Percentiles rank a stretch among this genome's conserved stretches.
These are phyloP conservation scores for Tremella mesenterica DNA, from an alignment of 768 basidiomycete genomes.

Conservation along the genomic window DNA sequence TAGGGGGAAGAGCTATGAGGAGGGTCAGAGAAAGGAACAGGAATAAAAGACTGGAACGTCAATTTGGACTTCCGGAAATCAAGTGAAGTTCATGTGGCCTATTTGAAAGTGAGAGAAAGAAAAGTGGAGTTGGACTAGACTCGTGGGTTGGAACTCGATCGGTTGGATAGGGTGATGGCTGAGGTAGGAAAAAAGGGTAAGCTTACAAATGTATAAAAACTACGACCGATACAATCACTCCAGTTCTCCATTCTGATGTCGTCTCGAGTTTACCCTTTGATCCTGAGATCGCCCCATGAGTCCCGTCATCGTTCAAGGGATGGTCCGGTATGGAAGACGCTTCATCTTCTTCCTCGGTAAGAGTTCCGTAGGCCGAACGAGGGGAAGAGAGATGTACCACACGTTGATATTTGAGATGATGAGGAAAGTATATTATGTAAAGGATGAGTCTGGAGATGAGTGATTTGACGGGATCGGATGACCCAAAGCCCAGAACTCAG, in stretches of 20 bases:
- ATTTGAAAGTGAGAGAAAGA: too few species aligned
- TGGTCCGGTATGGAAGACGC: too few species aligned
- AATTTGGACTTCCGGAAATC: background rate
- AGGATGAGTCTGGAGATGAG: conserved; percentile 60
- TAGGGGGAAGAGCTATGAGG: conserved; percentile 48
- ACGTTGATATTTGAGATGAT: conserved; percentile 60
- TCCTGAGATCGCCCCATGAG: background rate
- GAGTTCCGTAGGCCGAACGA: conserved; percentile 10
- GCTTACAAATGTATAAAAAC: conserved; percentile 69
- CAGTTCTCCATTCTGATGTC: conserved; percentile 68
- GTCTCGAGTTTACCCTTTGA: conserved; percentile 44
- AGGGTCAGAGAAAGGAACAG: conserved; percentile 56
- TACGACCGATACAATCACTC: conserved; percentile 60
- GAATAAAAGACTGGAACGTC: conserved; percentile 6
- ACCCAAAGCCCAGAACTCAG: too few species aligned
- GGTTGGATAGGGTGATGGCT: too few species aligned
- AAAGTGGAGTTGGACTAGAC: too few species aligned
- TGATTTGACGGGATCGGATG: background rate
- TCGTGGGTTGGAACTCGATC: too few species aligned
- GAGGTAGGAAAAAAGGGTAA: background rate
- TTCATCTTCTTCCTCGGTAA: background rate
- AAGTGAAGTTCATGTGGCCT: conserved; percentile 6
- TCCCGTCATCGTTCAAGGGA: background rate
- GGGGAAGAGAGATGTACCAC: conserved; percentile 19
- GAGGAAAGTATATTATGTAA: conserved; percentile 86